Evolutionary conservation across 129 eudicot species (phyloP).

Genomic region (Calendula officinalis): DNA sequence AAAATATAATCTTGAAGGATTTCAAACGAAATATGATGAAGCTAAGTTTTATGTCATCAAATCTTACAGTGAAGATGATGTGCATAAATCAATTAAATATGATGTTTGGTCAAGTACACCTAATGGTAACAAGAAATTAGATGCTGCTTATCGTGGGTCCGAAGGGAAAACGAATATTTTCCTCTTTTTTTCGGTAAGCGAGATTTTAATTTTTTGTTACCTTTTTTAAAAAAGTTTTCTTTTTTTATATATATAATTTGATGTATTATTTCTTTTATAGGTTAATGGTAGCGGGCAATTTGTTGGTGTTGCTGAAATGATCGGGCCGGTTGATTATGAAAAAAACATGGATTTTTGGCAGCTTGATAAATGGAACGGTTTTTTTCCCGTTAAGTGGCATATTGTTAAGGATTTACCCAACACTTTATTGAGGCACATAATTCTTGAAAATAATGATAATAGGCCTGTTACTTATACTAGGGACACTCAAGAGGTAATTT

Average conservation of each 20-base stretch:
- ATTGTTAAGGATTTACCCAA: conserved; percentile 83
- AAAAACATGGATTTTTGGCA: conserved; percentile 96
- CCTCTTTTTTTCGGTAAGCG: conserved; percentile 81
- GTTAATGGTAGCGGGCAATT: conserved; percentile 94
- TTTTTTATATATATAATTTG: neutral
- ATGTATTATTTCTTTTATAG: conserved; percentile 24
- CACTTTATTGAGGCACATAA: conserved; percentile 62
- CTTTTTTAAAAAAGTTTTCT: too few relatives aligned
- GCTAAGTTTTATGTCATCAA: conserved; percentile 83
- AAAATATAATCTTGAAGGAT: conserved; percentile 55
- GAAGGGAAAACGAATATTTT: conserved; percentile 56
- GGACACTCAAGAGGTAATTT: conserved; percentile 86
- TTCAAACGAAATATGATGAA: conserved; percentile 49
- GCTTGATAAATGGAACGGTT: conserved; percentile 92
- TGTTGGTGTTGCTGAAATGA: conserved; percentile 93
- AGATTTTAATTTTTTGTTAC: neutral
- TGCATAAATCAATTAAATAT: conserved; percentile 78
- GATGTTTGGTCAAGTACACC: conserved; percentile 99
- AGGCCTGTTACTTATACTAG: conserved; percentile 81
- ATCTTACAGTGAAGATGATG: conserved; percentile 90
- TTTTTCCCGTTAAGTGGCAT: conserved; percentile 93
- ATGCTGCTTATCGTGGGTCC: conserved; percentile 59
- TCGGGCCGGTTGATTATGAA: conserved; percentile 71
- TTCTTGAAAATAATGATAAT: conserved; percentile 83
- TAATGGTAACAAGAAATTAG: conserved; percentile 78